Base-by-base conservation (phyloP, 768 basidiomycete species). In the Lactarius sanguifluus region DNA sequence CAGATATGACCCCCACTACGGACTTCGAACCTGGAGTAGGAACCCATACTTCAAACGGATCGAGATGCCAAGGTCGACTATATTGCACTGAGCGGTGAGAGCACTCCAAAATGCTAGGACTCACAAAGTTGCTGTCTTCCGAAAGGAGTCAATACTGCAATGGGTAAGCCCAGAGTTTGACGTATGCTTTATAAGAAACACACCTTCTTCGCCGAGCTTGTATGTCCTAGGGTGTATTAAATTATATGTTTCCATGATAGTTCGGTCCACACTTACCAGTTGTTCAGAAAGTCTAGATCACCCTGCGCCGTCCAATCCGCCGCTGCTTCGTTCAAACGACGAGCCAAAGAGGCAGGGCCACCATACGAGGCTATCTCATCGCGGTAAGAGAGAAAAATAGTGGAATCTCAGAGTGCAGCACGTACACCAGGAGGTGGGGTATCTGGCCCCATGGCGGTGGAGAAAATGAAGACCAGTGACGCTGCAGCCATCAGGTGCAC, bases 161-260 rank as follows among this genome's bases (percentile, higher is more conserved):
- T 75, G 50, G 64, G 25, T 68, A 20, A 67, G 55, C 52, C 10
- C 68, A 47, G 25, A 54, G 52, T 18, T 9, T 16, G 18, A 16
- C 57, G 52, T 28, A 43, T 6, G 57, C 38, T 55, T 40, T 30
- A 41, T 32, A 34, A 50, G 13, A 25, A 32, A 66, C 76, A 18
- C 70, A 91, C 90, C 79, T 79, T 97, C 95, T 79, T 89, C 88
- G 16, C 95, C 96, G 2, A 98, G 85, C 71, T 91, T 91, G 77
- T 94, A 96, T 6, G 89, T 87, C 95, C 92, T 92, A 68, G 15
- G 61, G 32, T 43, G 54, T 40, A 47, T 59, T 32, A 32, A 57
- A 25, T 32, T 5, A 41, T 7, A 62, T 5, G 57, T 8, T 18
- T 9, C 34, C 54, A 13, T 10, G 16, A 52, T 45, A 18, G n/a